Conservation (phyloP, 768 basidiomycete species). For the Amanita rubescens region DNA sequence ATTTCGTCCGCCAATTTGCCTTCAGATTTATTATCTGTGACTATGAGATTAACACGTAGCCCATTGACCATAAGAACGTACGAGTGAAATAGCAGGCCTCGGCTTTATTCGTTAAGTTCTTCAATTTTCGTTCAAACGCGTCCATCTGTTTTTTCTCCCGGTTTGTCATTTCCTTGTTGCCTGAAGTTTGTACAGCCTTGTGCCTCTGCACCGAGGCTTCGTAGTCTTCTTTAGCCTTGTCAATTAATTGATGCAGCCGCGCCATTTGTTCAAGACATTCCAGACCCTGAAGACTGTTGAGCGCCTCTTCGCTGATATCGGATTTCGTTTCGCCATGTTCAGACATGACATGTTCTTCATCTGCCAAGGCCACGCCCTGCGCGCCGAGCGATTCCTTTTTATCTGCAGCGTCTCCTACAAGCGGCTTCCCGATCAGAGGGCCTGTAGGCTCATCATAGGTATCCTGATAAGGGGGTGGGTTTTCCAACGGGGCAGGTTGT, state of each 20-base stretch:
- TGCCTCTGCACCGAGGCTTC: not conserved
- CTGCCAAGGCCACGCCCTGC: not conserved
- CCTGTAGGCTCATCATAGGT: not conserved
- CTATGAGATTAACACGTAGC: not conserved
- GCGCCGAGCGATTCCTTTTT: not conserved
- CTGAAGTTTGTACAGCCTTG: slow-evolving; percentile 1
- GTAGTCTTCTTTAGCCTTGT: not conserved
- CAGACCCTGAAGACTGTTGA: not conserved
- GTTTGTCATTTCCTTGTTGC: not conserved
- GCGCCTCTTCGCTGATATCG: not conserved
- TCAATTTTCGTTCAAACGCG: not conserved
- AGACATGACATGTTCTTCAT: not conserved
- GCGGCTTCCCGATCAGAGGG: not conserved
- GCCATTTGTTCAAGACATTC: slow-evolving; percentile 4
- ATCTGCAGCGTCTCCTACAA: not conserved
- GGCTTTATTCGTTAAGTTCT: not conserved
- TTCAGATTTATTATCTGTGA: not conserved
- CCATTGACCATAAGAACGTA: not conserved
- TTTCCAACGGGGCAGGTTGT: not conserved
- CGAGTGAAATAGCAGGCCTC: slow-evolving; percentile 3
- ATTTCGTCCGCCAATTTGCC: not conserved
- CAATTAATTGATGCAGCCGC: not conserved
- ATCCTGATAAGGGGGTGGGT: slow-evolving; percentile 4
- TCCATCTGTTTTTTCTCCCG: slow-evolving; percentile 1
- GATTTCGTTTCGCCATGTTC: not conserved